These are phyloP conservation scores for Aspergillus eucalypticola DNA, from an alignment of 2,329 filamentous ascomycete genomes.

Conservation along the genomic window DNA sequence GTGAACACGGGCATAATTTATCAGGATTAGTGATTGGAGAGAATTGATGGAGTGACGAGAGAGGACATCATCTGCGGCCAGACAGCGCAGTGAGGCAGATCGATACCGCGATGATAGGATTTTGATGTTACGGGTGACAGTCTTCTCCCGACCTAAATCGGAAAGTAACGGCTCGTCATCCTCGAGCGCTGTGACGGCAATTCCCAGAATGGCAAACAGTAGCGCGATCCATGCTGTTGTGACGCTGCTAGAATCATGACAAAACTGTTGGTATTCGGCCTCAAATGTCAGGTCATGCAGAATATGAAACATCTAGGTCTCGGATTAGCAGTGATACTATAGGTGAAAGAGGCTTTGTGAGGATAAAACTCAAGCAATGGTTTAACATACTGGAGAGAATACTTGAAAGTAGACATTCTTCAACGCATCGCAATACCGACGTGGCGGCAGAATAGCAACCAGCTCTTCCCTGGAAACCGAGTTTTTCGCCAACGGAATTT, in stretches of 20 bases:
- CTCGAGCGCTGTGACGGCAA: conserved; percentile 40
- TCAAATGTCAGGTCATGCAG: conserved; percentile 45
- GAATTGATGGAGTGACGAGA: conserved; percentile 43
- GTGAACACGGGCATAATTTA: conserved; percentile 43
- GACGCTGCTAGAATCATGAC: conserved; percentile 36
- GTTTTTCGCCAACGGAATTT: conserved; percentile 35
- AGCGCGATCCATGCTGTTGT: conserved; percentile 43
- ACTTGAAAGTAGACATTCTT: conserved; percentile 41
- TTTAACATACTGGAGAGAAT: conserved; percentile 40
- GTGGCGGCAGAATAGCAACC: conserved; percentile 36
- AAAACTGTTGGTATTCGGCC: conserved; percentile 41
- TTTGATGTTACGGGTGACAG: conserved; percentile 39
- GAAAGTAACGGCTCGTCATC: conserved; percentile 38
- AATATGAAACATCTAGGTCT: conserved; percentile 40
- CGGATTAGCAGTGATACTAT: background rate
- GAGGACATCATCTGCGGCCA: conserved; percentile 42
- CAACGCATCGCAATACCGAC: conserved; percentile 37
- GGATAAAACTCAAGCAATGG: background rate
- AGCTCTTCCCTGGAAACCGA: conserved; percentile 31
- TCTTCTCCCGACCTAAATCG: conserved; percentile 40
- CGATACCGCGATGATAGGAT: conserved; percentile 40
- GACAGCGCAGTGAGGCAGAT: conserved; percentile 39
- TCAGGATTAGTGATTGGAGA: conserved; percentile 41
- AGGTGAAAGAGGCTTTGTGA: background rate
- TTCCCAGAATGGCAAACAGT: conserved; percentile 41